These are phyloP conservation scores for Tolypocladium tundrense DNA, from an alignment of 2,329 filamentous ascomycete genomes.

Conservation along the genomic window DNA sequence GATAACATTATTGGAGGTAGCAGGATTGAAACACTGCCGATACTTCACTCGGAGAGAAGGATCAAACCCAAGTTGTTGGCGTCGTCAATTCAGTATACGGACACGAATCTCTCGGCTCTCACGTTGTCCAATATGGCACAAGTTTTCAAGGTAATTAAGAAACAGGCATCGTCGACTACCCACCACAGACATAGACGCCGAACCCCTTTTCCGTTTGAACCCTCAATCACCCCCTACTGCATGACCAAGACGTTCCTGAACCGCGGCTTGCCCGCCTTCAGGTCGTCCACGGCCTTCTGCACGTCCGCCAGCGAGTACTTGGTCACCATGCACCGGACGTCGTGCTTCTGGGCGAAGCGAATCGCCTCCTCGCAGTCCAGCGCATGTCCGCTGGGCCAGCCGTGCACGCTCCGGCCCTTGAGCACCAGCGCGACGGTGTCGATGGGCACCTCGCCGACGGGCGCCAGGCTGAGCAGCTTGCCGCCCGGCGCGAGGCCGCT, in stretches of 20 bases:
- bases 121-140: not conserved
- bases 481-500: constrained; percentile 43
- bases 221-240: constrained; percentile 11
- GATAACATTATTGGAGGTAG: too few species aligned
- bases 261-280: constrained; percentile 29
- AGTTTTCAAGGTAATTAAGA: not conserved
- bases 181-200: not conserved
- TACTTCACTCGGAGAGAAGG: too few species aligned
- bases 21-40: too few species aligned
- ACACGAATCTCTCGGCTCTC: not conserved
- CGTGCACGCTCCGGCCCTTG: constrained; percentile 50
- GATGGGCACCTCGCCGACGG: constrained; percentile 34
- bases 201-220: not conserved
- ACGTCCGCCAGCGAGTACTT: constrained; percentile 48
- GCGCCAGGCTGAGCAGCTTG: constrained; percentile 50
- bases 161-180: not conserved
- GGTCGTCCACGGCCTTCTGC: constrained; percentile 31
- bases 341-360: constrained; percentile 50
- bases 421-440: constrained; percentile 29
- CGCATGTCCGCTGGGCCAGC: constrained; percentile 53
- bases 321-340: constrained; percentile 55
- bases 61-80: too few species aligned
- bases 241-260: constrained; percentile 35
- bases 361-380: constrained; percentile 57
- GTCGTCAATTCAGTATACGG: not conserved